Evolutionary conservation across 305 asterid species (phyloP), one percentile per base, ranked within the genome.

Genomic region (Stenogyne calaminthoides): DNA sequence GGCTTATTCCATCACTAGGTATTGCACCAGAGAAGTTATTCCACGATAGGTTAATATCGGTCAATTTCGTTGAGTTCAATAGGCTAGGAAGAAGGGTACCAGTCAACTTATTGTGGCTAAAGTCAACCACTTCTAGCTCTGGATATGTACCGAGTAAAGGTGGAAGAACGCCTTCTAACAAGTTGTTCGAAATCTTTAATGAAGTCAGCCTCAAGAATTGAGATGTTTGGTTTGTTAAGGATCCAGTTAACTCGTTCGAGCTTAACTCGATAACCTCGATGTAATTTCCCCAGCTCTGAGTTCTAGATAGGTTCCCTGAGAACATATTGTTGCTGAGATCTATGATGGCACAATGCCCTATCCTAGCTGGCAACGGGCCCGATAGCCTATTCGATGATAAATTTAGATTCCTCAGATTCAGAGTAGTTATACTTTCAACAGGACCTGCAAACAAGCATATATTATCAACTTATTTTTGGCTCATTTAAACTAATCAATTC

Each of bases 181-280:
- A 87, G 89, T 90, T 92, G 80, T 90, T 90, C 59, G 93, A 87
- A 66, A 92, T 83, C 76, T 75, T 88, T 58, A 92, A 70, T 11
- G 93, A 86, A 72, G 84, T 77, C 46, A 92, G 97, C 88, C 98
- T 86, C 86, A 89, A 77, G 76, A 90, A 88, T 76, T 84, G 93
- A 67, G 94, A 80, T 19, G 96, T 88, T 77, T 82, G 87, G 66
- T 74, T 71, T 6, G 90, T 86, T 12, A 90, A 80, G 63, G 79
- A 18, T 44, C 98, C 96, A 0, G 78, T 81, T 60, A 92, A 73
- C 14, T 72, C 55, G 52, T 92, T 92, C 42, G 98, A 88, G 87
- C 93, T 90, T 60, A 92, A 80, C 18, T 84, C 92, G 70, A 90
- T 76, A 14, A 81, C 74, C 78, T 90, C 98, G 6, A 86, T 72